phyloP scores from a whole-genome alignment of 2,329 filamentous ascomycete genomes.

The Sporothrix pallida region DNA sequence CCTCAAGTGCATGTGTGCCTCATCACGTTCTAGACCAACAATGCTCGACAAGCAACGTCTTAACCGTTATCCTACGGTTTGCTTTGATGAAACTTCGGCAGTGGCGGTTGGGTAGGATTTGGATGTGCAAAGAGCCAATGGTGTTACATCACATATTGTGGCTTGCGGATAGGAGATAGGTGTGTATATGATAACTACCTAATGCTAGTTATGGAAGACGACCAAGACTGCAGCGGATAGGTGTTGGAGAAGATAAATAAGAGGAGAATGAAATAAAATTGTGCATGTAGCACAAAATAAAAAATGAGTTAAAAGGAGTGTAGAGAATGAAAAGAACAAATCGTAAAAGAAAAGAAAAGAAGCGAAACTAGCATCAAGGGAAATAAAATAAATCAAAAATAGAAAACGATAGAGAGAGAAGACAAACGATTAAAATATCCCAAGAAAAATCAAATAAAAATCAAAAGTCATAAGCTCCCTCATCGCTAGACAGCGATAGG shows the following conservation, averaged over 20 bases:
- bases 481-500: background rate
- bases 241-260: background rate
- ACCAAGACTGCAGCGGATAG: background rate
- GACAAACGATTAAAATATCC: background rate
- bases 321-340: background rate
- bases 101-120: too few relatives aligned
- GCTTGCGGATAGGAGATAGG: background rate
- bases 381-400: background rate
- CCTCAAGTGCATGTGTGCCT: background rate
- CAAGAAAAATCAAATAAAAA: background rate
- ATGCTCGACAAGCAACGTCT: too few relatives aligned
- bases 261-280: background rate
- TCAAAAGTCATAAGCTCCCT: background rate
- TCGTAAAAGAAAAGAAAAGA: background rate
- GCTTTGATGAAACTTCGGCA: too few relatives aligned
- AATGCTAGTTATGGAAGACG: background rate
- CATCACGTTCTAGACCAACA: background rate
- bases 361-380: background rate
- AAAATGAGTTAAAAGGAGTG: background rate
- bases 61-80: background rate
- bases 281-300: background rate
- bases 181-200: background rate
- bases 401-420: background rate
- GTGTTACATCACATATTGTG: background rate
- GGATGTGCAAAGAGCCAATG: background rate